phyloP scores from a whole-genome alignment of 2,329 filamentous ascomycete species.

The Endothia cerciana region DNA sequence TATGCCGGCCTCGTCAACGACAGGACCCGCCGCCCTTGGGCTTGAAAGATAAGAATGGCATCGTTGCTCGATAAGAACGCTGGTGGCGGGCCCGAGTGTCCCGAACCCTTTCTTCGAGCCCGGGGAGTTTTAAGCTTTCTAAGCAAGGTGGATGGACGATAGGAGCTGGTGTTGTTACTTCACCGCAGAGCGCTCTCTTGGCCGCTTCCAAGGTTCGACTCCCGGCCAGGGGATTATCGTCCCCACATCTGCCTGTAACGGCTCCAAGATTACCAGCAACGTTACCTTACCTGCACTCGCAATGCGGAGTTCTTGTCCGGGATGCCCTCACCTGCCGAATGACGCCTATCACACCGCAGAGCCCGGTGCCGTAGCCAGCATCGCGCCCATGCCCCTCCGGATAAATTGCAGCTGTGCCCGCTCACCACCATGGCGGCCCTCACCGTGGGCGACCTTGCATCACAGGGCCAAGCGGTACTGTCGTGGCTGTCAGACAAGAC shows the following conservation, averaged over 20 bases:
- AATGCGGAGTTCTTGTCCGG: slow-evolving; percentile 16
- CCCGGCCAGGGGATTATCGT: neutral
- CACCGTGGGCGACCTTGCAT: neutral
- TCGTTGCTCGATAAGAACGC: neutral
- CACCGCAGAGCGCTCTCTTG: neutral
- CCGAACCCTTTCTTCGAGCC: neutral
- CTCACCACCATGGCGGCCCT: neutral
- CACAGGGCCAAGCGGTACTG: slow-evolving; percentile 2
- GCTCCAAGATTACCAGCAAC: slow-evolving; percentile 25
- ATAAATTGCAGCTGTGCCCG: slow-evolving; percentile 20
- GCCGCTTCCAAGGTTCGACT: neutral
- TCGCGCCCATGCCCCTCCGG: neutral
- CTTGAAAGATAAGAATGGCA: neutral
- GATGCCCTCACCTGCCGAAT: slow-evolving; percentile 12
- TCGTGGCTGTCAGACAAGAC: slow-evolving; percentile 17
- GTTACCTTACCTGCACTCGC: slow-evolving; percentile 21
- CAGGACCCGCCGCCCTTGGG: neutral
- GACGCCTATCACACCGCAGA: slow-evolving; percentile 12
- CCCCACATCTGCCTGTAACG: neutral
- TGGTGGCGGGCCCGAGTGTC: too few species aligned
- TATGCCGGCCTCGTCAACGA: neutral
- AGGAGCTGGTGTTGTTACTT: too few species aligned
- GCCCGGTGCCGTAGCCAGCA: neutral
- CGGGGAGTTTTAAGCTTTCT: too few species aligned
- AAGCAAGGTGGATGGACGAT: too few species aligned